Base-by-base conservation (phyloP, 108 stramenopile species). In the Skeletonema menzelii region DNA sequence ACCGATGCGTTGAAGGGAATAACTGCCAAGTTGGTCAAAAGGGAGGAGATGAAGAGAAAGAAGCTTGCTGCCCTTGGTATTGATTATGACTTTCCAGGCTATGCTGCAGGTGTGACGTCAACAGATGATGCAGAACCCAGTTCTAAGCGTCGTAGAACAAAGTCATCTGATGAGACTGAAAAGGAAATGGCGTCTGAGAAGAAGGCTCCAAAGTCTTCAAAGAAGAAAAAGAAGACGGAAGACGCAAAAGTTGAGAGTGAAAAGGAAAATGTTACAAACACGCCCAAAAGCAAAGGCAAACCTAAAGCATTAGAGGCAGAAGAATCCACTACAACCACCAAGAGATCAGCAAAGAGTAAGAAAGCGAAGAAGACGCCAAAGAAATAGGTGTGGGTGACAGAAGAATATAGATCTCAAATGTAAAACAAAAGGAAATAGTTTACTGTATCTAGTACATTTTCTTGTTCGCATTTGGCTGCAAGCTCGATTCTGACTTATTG, bases 51-150 rank as follows among this genome's bases (percentile, higher is more conserved):
- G 77, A 94, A 93, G 75, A 76, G 89, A 35, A 72, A 86, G 69
- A 82, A 83, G 49, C 73, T 96, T 28, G 71, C 69, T 37, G 87
- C 64, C 6, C 65, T 93, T 82, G 95, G 95, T 8, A 93, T 96
- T 69, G 92, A 93, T 30, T 95, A 90, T 70, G 89, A 95, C 65
- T 95, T 93, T 76, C 91, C 91, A 67, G 94, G 94, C 19, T 95
- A 91, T 80, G 83, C 85, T 27, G 84, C 85, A 10, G 44, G 69
- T 63, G 84, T 71, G 10, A 26, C 46, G 28, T 62, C 59, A 47
- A 56, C 59, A 59, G 30, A 56, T n/a, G 82, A 67, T 44, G 24
- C 55, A 35, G 56, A 75, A 17, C 63, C 49, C 49, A 24, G 22
- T 22, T 53, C 49, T 0, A 53, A 53, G 49, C 49, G 49, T 8